phyloP scores from a whole-genome alignment of 352 stramenopile genomes.

The Thalassiosira mediterranea region DNA sequence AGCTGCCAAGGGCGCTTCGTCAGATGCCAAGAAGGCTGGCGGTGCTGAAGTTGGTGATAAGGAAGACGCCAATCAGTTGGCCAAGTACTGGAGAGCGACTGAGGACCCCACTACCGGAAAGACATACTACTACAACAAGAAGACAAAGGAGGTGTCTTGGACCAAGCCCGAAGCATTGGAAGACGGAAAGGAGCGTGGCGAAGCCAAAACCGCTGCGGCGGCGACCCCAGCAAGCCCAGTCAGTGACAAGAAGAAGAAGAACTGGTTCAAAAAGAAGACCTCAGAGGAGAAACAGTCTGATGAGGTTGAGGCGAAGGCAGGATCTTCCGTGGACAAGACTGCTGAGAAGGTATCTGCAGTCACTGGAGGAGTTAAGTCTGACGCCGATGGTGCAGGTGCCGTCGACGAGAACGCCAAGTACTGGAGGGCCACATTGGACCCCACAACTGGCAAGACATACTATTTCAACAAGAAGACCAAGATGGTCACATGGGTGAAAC shows the following conservation, averaged over 20 bases:
- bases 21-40: too few relatives aligned
- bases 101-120: slow-evolving; percentile 55
- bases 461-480: slow-evolving; percentile 87
- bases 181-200: slow-evolving; percentile 14
- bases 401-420: slow-evolving; percentile 12
- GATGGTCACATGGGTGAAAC: slow-evolving; percentile 86
- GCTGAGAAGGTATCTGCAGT: too few relatives aligned
- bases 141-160: slow-evolving; percentile 86
- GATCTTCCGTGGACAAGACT: too few relatives aligned
- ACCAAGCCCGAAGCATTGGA: slow-evolving; percentile 79
- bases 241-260: slow-evolving; percentile 6
- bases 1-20: too few relatives aligned
- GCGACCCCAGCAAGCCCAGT: too few relatives aligned
- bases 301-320: too few relatives aligned
- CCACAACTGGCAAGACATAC: slow-evolving; percentile 64
- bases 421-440: slow-evolving; percentile 63
- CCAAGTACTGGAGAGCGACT: slow-evolving; percentile 68
- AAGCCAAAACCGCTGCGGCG: not conserved
- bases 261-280: slow-evolving; percentile 13
- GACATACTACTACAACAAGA: slow-evolving; percentile 83
- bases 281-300: too few relatives aligned
- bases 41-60: not conserved
- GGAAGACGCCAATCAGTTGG: slow-evolving; percentile 2
- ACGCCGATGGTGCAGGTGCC: too few relatives aligned
- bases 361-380: too few relatives aligned